phyloP scores from a whole-genome alignment of 352 stramenopile genomes.

The Globisporangium iwayamae region DNA sequence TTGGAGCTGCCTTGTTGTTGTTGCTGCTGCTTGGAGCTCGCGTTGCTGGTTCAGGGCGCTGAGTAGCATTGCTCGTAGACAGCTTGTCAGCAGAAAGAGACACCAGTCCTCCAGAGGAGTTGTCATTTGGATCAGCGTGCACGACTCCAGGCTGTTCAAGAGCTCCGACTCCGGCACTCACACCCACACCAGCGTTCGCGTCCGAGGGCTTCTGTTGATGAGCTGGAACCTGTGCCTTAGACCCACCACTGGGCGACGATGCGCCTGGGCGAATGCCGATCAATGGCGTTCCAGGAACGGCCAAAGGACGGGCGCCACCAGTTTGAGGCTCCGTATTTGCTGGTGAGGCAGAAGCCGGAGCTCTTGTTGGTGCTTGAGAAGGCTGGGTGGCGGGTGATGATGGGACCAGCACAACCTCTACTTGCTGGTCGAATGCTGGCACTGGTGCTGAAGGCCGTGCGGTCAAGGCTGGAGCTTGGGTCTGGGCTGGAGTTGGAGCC shows the following conservation, averaged over 20 bases:
- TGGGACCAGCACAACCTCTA: neutral
- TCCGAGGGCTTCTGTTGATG: too few species aligned
- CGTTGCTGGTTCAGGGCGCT: neutral
- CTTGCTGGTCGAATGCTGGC: neutral
- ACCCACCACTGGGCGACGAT: neutral
- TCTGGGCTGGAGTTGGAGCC: neutral
- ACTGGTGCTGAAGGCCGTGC: too few species aligned
- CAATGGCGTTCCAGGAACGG: neutral
- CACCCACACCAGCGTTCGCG: too few species aligned
- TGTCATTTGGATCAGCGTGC: neutral
- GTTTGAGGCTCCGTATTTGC: neutral
- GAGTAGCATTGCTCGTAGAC: neutral
- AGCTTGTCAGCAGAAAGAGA: too few species aligned
- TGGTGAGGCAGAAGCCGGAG: neutral
- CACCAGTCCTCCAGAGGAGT: too few species aligned
- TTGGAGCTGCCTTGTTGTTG: too few species aligned
- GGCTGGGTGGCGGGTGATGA: neutral
- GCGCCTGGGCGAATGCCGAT: neutral
- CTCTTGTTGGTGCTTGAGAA: neutral
- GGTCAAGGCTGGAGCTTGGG: too few species aligned
- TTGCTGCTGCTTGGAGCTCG: too few species aligned
- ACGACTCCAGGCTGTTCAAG: neutral
- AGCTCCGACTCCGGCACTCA: neutral
- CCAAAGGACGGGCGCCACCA: neutral
- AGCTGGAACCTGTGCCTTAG: too few species aligned